These are phyloP conservation scores for Trichoderma reesei DNA, from an alignment of 495 filamentous ascomycete species.

Conservation along the genomic window DNA sequence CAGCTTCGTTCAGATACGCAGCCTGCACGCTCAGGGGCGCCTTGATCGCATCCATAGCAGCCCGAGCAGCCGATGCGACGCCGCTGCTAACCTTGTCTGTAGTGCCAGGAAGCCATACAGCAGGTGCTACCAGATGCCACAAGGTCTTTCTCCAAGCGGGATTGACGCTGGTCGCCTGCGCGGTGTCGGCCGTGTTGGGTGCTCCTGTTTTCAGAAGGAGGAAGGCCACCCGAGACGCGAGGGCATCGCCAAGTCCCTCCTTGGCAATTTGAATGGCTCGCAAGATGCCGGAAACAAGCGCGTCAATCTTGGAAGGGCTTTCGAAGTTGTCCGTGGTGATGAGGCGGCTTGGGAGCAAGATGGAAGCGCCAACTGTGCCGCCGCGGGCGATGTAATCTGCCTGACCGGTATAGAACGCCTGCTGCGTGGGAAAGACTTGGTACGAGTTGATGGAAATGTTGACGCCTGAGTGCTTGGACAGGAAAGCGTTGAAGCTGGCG, in stretches of 20 bases:
- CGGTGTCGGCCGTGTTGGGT: background rate
- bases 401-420: background rate
- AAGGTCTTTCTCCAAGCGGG: constrained; percentile 45
- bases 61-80: constrained; percentile 11
- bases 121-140: constrained; percentile 30
- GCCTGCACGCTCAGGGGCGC: constrained; percentile 29
- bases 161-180: constrained; percentile 24
- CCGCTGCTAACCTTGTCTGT: constrained; percentile 13
- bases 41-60: constrained; percentile 20
- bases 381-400: background rate
- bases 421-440: background rate
- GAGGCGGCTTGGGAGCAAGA: background rate
- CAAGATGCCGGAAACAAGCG: background rate
- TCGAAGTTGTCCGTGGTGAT: background rate
- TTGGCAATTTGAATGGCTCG: background rate
- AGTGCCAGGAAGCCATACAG: constrained; percentile 16
- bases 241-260: background rate
- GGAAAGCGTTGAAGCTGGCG: background rate
- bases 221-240: background rate
- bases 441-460: background rate
- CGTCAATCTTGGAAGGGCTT: background rate
- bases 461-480: background rate
- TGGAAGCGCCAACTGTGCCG: background rate
- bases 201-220: background rate
- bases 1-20: constrained; percentile 40